Evolutionary conservation across 176 grass and related monocot genomes (phyloP), one percentile per base, ranked within the genome.

Genomic region (Aegilops speltoides): DNA sequence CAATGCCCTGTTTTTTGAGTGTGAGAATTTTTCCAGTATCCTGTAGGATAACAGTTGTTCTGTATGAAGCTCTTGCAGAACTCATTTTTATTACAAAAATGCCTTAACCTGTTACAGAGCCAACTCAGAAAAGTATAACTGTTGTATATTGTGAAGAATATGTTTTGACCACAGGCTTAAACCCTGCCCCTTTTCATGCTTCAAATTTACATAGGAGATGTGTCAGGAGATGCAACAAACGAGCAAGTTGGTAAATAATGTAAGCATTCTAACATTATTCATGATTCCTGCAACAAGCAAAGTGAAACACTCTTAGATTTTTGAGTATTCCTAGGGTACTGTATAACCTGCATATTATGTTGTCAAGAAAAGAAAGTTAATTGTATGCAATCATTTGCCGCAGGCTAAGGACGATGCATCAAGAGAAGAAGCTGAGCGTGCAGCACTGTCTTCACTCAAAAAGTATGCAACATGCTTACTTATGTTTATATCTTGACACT

Each of bases 391-490:
- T 20, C 15, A 10, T 79, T 73, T 74, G 29, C 57, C 65, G n/a
- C 59, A 87, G 86, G 60, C 6, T 81, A 52, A 82, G 62, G 69
- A 82, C 54, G n/a, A 41, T 12, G 37, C 63, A 76, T 66, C 59
- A 82, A 1, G 2, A 57, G 12, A 52, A 28, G 79, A 87, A 87
- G 60, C 31, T 75, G 2, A 3, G 31, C 9, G 5, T 10, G 31
- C 9, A 37, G 3, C 0, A 37, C 2, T 1, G 8, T 54, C 31
- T 65, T 0, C 52, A 20, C 25, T 56, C 4, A 76, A 66, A 66
- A 82, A 72, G 79, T 87, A 76, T 50, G 56, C 28, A 19, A 29
- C 31, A 66, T 74, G 57, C 22, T 75, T 65, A 41, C n/a, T 76
- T 79, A 65, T 16, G 28, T 87, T 75, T 77, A 16, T 59, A 68